phyloP scores from a whole-genome alignment of 1,284 basidiomycete species.

The Leccinum variabile region DNA sequence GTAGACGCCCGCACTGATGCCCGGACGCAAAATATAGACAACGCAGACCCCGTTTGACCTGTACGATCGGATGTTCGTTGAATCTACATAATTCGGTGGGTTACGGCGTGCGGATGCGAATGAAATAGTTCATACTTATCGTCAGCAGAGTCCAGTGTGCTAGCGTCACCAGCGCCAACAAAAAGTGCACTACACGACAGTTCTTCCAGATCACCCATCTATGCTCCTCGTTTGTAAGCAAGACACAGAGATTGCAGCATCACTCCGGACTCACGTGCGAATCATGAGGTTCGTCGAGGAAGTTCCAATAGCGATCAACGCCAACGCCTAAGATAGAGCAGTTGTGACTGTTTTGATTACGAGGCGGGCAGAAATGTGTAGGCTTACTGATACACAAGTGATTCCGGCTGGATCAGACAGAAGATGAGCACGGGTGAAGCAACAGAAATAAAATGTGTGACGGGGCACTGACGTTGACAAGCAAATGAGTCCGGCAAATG shows the following conservation, averaged over 20 bases:
- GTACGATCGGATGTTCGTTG: not conserved
- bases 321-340: conserved; percentile 6
- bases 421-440: not conserved
- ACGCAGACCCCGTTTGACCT: conserved; percentile 9
- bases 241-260: not conserved
- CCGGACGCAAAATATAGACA: not conserved
- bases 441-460: not conserved
- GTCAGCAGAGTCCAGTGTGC: conserved; percentile 23
- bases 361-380: not conserved
- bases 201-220: conserved; percentile 33
- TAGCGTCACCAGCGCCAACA: conserved; percentile 18
- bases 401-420: conserved; percentile 6
- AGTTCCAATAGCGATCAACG: conserved; percentile 14
- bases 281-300: conserved; percentile 31
- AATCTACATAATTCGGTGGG: not conserved
- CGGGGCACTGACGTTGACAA: conserved; percentile 20
- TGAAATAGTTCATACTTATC: conserved; percentile 12
- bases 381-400: conserved; percentile 11
- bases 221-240: not conserved
- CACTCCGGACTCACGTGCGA: conserved; percentile 23
- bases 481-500: not conserved
- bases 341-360: not conserved
- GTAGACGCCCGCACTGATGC: conserved; percentile 4
- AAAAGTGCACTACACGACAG: conserved; percentile 13
- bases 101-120: not conserved